Evolutionary conservation across 495 filamentous ascomycete genomes (phyloP).

Genomic region (Penicillium pulvis): DNA sequence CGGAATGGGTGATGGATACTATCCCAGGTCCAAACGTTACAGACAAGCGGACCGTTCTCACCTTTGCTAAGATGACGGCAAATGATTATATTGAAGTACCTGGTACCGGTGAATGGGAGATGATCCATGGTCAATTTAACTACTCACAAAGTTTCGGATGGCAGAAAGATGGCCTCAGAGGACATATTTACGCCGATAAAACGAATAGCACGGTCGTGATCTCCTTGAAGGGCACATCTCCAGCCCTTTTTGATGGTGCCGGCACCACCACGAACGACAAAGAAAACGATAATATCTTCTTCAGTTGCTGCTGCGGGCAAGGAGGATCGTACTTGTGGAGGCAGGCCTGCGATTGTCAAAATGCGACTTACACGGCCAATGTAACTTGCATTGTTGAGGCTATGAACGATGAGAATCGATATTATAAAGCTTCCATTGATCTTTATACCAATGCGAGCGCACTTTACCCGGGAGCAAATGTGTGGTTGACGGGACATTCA

Average conservation of each 20-base stretch:
- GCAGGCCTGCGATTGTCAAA: constrained; percentile 89
- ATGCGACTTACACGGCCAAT: constrained; percentile 82
- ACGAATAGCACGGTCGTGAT: constrained; percentile 86
- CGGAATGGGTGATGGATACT: constrained; percentile 83
- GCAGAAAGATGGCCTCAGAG: constrained; percentile 84
- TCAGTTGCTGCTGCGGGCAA: constrained; percentile 96
- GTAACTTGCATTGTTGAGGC: constrained; percentile 80
- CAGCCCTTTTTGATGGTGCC: constrained; percentile 90
- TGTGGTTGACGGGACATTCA: constrained; percentile 91
- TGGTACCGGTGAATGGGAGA: constrained; percentile 76
- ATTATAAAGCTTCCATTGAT: constrained; percentile 84
- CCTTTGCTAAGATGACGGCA: constrained; percentile 80
- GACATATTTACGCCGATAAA: constrained; percentile 88
- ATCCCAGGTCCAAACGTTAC: constrained; percentile 78
- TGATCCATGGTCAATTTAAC: constrained; percentile 78
- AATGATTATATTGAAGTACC: constrained; percentile 83
- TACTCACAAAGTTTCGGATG: constrained; percentile 85
- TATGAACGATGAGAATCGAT: constrained; percentile 78
- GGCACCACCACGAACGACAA: constrained; percentile 98
- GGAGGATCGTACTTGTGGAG: constrained; percentile 85
- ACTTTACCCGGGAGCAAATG: constrained; percentile 79
- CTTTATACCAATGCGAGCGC: constrained; percentile 90
- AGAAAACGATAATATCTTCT: constrained; percentile 94
- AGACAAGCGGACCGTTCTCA: constrained; percentile 82
- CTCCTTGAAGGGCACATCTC: constrained; percentile 86